Evolutionary conservation across 129 eudicot genomes (phyloP), one percentile per base, ranked within the genome.

Genomic region (Tanacetum coccineum): DNA sequence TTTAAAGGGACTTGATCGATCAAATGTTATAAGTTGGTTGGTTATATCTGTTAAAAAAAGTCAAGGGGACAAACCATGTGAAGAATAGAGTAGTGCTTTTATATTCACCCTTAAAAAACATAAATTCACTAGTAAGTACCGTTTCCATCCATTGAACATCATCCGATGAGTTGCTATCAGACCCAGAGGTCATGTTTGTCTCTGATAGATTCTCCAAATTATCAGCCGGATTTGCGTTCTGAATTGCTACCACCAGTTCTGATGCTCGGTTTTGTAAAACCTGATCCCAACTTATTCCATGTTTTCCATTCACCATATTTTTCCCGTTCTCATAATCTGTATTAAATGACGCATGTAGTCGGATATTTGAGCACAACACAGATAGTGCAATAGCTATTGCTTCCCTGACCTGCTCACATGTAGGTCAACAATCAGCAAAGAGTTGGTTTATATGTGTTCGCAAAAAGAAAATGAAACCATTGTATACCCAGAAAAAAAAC

Each of bases 111-210:
- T 36, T 21, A 26, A 2, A 58, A 17, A 58, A 51, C 48, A 44
- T 25, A 70, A 60, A 45, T 18, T 21, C 9, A 26, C 7, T 18
- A 18, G 57, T 68, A 30, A 48, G 12, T 89, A 93, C 99, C 90
- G 99, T 86, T 74, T 93, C 99, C 96, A 93, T 88, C 99, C 95
- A 88, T 73, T 87, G 92, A 67, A 86, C 81, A 72, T 89, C 96
- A 76, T 89, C 96, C 30, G 79, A 81, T 68, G 89, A 76, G 71
- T 84, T 72, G 63, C 78, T 87, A 70, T 53, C 87, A 39, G 84
- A 55, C 50, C 84, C 87, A 14, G 83, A 80, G 32, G 75, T 78
- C 8, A 72, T 13, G 15, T 46, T 77, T 60, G 74, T 56, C 17
- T 83, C 82, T 42, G 80, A 60, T 72, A 65, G 30, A n/a, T 71